Evolutionary conservation across 306 rosid genomes (phyloP).

Genomic region (Oxytropis ochrocephala): DNA sequence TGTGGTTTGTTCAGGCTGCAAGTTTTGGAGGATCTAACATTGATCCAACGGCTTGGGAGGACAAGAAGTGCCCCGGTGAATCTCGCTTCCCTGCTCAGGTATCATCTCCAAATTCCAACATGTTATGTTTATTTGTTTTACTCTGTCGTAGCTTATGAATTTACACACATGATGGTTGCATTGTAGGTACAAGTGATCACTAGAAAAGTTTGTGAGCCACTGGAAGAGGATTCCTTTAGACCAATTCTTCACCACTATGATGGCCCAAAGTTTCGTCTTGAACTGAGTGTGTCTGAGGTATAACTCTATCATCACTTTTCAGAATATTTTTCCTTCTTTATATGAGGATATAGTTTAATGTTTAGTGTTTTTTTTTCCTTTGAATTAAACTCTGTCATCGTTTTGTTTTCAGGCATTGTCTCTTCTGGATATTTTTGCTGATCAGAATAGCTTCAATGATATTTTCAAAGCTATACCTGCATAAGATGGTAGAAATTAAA

Average conservation of each 20-base stretch:
- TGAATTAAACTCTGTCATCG: slow-evolving; percentile 3
- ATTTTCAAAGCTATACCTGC: slow-evolving; percentile 34
- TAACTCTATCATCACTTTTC: background rate
- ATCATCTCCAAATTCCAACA: background rate
- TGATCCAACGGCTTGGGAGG: slow-evolving; percentile 97
- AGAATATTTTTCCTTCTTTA: background rate
- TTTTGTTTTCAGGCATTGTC: slow-evolving; percentile 64
- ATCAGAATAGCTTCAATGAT: slow-evolving; percentile 41
- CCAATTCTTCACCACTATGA: slow-evolving; percentile 95
- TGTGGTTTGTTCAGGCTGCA: slow-evolving; percentile 58
- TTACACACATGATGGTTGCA: slow-evolving; percentile 15
- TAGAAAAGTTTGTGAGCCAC: slow-evolving; percentile 73
- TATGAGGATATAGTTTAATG: background rate
- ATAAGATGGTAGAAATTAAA: slow-evolving; percentile 15
- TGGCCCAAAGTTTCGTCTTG: slow-evolving; percentile 94
- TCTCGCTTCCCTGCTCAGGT: slow-evolving; percentile 99
- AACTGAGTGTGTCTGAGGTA: slow-evolving; percentile 76
- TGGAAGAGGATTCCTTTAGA: slow-evolving; percentile 92
- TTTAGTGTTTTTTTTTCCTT: background rate
- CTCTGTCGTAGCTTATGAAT: background rate
- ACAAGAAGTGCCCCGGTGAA: slow-evolving; percentile 79
- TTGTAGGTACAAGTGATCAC: slow-evolving; percentile 67
- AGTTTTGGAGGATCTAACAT: slow-evolving; percentile 91
- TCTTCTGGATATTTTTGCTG: slow-evolving; percentile 76
- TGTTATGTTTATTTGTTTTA: background rate